Percentiles rank a stretch among this genome's conserved stretches.
phyloP scores from a whole-genome alignment of 2,329 filamentous ascomycete genomes.

The Zymoseptoria ardabiliae region DNA sequence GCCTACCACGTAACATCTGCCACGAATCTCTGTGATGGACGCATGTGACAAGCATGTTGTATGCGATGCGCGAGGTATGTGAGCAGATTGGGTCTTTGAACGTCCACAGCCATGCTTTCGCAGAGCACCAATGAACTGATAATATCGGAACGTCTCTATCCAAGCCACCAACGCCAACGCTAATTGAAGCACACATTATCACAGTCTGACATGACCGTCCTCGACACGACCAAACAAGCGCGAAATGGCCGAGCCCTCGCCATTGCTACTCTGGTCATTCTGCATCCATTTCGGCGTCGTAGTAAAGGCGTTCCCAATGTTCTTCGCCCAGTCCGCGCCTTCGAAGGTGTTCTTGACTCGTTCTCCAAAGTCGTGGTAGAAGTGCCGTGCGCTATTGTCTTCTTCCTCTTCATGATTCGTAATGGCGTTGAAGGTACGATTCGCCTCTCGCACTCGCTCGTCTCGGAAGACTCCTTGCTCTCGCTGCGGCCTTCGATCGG shows the following conservation, averaged over 20 bases:
- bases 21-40: neutral
- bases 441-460: slow-evolving; percentile 18
- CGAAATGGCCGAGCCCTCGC: slow-evolving; percentile 19
- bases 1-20: no score
- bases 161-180: no score
- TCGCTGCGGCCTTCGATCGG: slow-evolving; percentile 2
- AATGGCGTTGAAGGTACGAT: slow-evolving; percentile 26
- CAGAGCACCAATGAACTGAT: no score
- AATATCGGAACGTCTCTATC: no score
- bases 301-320: slow-evolving; percentile 57
- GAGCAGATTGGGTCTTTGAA: neutral
- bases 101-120: no score
- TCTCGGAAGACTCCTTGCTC: slow-evolving; percentile 8
- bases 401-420: slow-evolving; percentile 44
- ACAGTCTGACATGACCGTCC: no score
- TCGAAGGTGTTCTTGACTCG: slow-evolving; percentile 90
- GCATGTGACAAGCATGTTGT: neutral
- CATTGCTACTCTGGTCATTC: slow-evolving; percentile 36
- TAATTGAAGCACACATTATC: no score
- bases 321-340: slow-evolving; percentile 65
- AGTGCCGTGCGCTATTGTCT: slow-evolving; percentile 55
- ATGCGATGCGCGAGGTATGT: neutral
- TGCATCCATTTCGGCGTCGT: slow-evolving; percentile 79
- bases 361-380: slow-evolving; percentile 77
- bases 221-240: slow-evolving; percentile 29